Evolutionary conservation across 768 basidiomycete genomes (phyloP), one percentile per base, ranked within the genome.

Genomic region (Tulasnella sp.): DNA sequence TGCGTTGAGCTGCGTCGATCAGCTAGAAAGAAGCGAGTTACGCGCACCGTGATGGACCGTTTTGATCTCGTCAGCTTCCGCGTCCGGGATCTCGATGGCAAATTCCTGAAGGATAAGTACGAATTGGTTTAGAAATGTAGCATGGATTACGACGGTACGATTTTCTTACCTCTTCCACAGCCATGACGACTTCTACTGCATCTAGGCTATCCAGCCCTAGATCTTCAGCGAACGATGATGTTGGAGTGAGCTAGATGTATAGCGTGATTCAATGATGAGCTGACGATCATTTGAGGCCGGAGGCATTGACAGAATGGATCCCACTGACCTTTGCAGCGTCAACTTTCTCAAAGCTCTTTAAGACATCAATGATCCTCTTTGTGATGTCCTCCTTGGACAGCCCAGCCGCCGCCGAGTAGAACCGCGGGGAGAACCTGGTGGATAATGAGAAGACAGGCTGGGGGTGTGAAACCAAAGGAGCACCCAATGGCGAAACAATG

Each of bases 181-280:
- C 92, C 92, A 99, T 96, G 66, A 98, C 89, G 25, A 97, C 92
- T 72, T 99, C 96, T 19, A 99, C 93, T 19, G 92, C 81, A 71
- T 99, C 96, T 69, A 99, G 75, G 66, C 92, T 97, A 73, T 99
- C 96, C 30, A 96, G 78, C 29, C 89, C 91, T 53, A 96, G 79
- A 76, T 96, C 90, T 48, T 81, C 76, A 53, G 81, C 73, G 71
- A 96, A 92, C 10, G 80, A 77, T 10, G 88, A 75, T 31, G 77
- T 67, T 9, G 80, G 65, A 17, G 78, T 76, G 66, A 97, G 75
- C 92, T 94, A 62, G 24, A 45, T 25, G 59, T 0, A 44, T 43
- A 22, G 41, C 19, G 50, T 17, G 19, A 30, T 22, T 41, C 19
- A 8, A 55, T 22, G 41, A 31, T 63, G 62, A 42, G 66, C 59